These are phyloP conservation scores for Lunasporangiospora selenospora DNA, from an alignment of 192 early-diverging fungal species.

Conservation along the genomic window DNA sequence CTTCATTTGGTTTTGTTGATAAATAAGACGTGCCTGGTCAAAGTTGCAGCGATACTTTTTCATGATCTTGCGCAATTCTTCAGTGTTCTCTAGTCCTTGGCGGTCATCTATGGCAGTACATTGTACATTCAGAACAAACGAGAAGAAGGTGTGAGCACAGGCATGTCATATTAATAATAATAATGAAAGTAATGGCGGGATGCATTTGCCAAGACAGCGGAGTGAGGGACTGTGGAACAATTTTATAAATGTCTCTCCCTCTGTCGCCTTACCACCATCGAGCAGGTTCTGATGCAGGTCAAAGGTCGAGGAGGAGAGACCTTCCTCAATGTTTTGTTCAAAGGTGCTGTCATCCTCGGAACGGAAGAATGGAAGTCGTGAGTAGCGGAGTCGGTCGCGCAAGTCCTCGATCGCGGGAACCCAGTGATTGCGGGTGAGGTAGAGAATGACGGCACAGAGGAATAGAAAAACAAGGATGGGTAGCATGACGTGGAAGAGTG, in stretches of 20 bases:
- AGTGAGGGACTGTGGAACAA: too few relatives aligned
- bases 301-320: conserved; percentile 60
- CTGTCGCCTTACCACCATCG: conserved; percentile 55
- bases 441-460: conserved; percentile 16
- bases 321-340: conserved; percentile 62
- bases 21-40: conserved; percentile 65
- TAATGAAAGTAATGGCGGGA: too few relatives aligned
- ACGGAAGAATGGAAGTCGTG: conserved; percentile 55
- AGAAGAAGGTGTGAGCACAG: too few relatives aligned
- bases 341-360: conserved; percentile 52
- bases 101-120: conserved; percentile 52
- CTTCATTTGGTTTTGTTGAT: conserved; percentile 60
- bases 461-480: conserved; percentile 26
- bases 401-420: conserved; percentile 26
- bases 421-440: conserved; percentile 28
- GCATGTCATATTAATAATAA: too few relatives aligned
- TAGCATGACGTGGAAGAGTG: conserved; percentile 1
- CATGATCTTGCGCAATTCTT: conserved; percentile 63
- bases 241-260: too few relatives aligned
- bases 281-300: conserved; percentile 58
- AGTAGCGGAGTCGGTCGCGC: conserved; percentile 50
- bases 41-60: conserved; percentile 56
- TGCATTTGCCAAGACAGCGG: too few relatives aligned
- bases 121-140: too few relatives aligned
- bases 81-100: conserved; percentile 58